Conservation (phyloP, 139 green algal species). For the Micractinium sp. region DNA sequence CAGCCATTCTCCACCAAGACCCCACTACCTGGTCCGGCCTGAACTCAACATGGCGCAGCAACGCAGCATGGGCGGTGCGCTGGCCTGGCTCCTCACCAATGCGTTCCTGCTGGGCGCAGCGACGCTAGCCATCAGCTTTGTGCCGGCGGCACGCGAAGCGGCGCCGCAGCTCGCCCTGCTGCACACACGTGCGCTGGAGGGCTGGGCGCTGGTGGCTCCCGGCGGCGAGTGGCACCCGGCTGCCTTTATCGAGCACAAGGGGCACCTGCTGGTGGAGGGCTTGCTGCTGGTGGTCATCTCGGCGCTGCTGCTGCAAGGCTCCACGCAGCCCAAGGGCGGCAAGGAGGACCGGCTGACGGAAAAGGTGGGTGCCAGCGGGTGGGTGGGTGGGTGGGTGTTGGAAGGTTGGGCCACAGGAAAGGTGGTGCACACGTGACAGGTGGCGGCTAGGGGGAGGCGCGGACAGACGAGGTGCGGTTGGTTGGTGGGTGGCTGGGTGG, state of each 20-base stretch:
- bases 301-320: slow-evolving; percentile 77
- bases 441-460: too few relatives aligned
- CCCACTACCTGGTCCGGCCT: too few relatives aligned
- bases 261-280: slow-evolving; percentile 82
- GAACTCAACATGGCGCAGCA: background rate
- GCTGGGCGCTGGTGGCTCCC: slow-evolving; percentile 77
- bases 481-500: too few relatives aligned
- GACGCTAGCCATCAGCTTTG: slow-evolving; percentile 22
- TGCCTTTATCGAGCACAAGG: slow-evolving; percentile 82
- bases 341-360: slow-evolving; percentile 76
- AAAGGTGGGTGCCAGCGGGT: slow-evolving; percentile 55
- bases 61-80: background rate
- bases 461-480: too few relatives aligned
- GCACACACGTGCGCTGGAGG: slow-evolving; percentile 37
- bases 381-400: background rate
- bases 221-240: slow-evolving; percentile 80
- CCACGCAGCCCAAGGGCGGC: slow-evolving; percentile 56
- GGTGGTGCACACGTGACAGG: too few relatives aligned
- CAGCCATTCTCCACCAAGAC: too few relatives aligned
- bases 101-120: background rate
- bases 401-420: too few relatives aligned
- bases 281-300: slow-evolving; percentile 78
- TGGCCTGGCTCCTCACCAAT: slow-evolving; percentile 1
- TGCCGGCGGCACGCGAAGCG: background rate
- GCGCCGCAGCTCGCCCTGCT: slow-evolving; percentile 16